Percentiles rank a stretch among this genome's conserved stretches.
Evolutionary conservation across 1,284 basidiomycete species (phyloP).

Genomic region (Erythrobasidium hasegawianum): DNA sequence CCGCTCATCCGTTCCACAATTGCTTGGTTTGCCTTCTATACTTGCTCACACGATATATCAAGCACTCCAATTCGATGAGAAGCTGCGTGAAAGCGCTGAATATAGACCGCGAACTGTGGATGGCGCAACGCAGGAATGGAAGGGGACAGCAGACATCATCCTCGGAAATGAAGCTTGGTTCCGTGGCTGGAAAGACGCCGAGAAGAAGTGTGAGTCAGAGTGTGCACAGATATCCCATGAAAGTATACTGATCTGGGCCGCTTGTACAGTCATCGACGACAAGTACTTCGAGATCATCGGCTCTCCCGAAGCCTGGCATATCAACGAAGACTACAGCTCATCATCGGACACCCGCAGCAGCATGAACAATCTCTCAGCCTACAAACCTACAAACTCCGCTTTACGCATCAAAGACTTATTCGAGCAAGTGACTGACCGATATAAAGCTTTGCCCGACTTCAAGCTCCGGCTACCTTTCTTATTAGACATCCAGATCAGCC

Average conservation of each 20-base stretch:
- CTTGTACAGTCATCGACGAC: conserved; percentile 62
- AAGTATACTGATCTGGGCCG: not conserved
- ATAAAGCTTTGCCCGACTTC: conserved; percentile 75
- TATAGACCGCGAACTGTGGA: conserved; percentile 42
- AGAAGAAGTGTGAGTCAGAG: conserved; percentile 67
- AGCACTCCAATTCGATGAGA: conserved; percentile 78
- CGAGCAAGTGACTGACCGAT: conserved; percentile 88
- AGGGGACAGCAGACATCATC: conserved; percentile 74
- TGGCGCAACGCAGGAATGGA: conserved; percentile 55
- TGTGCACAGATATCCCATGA: not conserved
- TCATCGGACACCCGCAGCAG: conserved; percentile 49
- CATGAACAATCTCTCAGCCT: conserved; percentile 44
- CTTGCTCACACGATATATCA: conserved; percentile 95
- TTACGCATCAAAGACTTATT: conserved; percentile 74
- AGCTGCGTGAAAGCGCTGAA: conserved; percentile 61
- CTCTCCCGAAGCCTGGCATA: conserved; percentile 79
- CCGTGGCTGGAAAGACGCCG: conserved; percentile 79
- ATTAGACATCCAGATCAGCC: conserved; percentile 74
- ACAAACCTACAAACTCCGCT: conserved; percentile 67
- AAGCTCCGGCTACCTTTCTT: conserved; percentile 77
- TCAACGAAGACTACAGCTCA: conserved; percentile 56
- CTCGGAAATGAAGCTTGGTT: conserved; percentile 84
- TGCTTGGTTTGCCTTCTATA: conserved; percentile 74
- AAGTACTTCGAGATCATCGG: conserved; percentile 79
- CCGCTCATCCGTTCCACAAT: conserved; percentile 64